Base-by-base conservation (phyloP, 306 rosid genomes). In the Acmispon strigosus region DNA sequence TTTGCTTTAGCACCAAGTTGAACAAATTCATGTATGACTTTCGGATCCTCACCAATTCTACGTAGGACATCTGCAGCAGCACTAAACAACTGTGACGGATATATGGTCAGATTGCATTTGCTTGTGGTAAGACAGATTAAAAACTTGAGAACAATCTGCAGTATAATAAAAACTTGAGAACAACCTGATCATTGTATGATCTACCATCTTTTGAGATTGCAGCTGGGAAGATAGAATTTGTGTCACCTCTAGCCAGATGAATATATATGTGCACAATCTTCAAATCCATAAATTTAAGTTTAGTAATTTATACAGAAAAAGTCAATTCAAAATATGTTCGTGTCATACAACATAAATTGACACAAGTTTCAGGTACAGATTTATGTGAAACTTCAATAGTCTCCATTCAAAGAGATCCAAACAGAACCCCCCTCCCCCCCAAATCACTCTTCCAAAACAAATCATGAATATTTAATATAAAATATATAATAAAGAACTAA, bases 131-230 rank as follows among this genome's bases (percentile, higher is more conserved):
- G 17, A 20, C 36, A 45, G 52, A 43, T 16, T 14, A 45, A 62
- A 63, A 52, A 43, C 34, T 50, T 6, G 52, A 62, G 59, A 51
- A 56, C 64, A 37, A 61, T 16, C 49, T 15, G 62, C 14, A 24
- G 66, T 43, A 59, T 32, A 36, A 43, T 24, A 60, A 6, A 56
- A 76, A 10, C 51, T 61, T 50, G 50, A 2, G 16, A 74, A 69
- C 74, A 67, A 84, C 99, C 96, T 89, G 93, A 48, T 95, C 97
- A 41, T 95, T 95, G 80, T 95, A 95, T 11, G 99, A 95, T 58
- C 99, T 91, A 14, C 99, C 97, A 73, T 95, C 99, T 92, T 81
- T 89, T 41, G 99, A 95, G 64, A 95, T 89, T 71, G 97, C 92
- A 81, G 90, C 81, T 42, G 99, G 97, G 78, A 95, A 95, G 70